phyloP scores from a whole-genome alignment of 2,329 filamentous ascomycete species.

The Oidium heveae region DNA sequence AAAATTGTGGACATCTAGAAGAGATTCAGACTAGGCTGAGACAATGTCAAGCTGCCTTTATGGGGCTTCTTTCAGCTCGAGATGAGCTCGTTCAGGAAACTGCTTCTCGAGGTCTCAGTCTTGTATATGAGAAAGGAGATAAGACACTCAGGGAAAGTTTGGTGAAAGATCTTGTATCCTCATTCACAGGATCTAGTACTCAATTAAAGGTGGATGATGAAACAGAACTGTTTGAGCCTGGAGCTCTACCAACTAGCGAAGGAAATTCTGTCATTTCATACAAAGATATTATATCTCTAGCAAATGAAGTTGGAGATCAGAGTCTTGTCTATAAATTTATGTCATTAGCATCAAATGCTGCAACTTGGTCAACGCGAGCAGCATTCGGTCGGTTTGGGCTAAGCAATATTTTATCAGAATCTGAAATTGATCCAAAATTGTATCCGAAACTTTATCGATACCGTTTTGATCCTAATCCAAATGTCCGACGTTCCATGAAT shows the following conservation, averaged over 20 bases:
- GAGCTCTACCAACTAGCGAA: slow-evolving; percentile 70
- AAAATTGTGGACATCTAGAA: slow-evolving; percentile 60
- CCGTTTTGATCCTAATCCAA: slow-evolving; percentile 79
- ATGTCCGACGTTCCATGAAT: slow-evolving; percentile 87
- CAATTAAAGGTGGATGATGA: slow-evolving; percentile 68
- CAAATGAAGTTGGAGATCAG: slow-evolving; percentile 90
- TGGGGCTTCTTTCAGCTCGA: slow-evolving; percentile 60
- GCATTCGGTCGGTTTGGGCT: slow-evolving; percentile 88
- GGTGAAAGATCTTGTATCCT: slow-evolving; percentile 65
- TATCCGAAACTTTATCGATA: slow-evolving; percentile 91
- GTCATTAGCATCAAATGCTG: slow-evolving; percentile 85
- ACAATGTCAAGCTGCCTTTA: slow-evolving; percentile 67
- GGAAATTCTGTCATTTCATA: slow-evolving; percentile 82
- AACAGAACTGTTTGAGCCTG: slow-evolving; percentile 81
- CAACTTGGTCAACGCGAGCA: slow-evolving; percentile 90
- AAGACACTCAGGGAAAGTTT: slow-evolving; percentile 55
- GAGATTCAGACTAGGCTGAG: slow-evolving; percentile 51
- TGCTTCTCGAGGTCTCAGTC: slow-evolving; percentile 66
- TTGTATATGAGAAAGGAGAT: slow-evolving; percentile 87
- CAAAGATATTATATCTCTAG: slow-evolving; percentile 85
- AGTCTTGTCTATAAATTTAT: slow-evolving; percentile 97
- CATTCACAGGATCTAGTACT: slow-evolving; percentile 57
- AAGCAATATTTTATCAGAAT: slow-evolving; percentile 75
- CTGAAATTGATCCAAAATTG: slow-evolving; percentile 69
- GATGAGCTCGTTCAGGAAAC: slow-evolving; percentile 94